Percentiles rank a stretch among this genome's conserved stretches.
Conservation (phyloP, 2,329 filamentous ascomycete genomes). For the Sarocladiaceae sp. region DNA sequence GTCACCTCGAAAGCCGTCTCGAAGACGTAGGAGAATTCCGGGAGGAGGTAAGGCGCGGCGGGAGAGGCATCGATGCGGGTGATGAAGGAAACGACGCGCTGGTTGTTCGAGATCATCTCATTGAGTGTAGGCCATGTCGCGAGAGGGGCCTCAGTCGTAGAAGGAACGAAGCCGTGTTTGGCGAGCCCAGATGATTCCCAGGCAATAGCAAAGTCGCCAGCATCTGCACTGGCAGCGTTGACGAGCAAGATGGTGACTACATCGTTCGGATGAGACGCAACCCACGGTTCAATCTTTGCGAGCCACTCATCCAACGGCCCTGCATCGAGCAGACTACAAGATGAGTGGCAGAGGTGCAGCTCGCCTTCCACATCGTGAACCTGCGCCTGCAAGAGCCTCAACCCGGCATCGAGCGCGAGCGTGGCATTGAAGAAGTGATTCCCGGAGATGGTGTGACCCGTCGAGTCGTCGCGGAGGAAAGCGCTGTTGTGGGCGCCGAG, state of each 20-base stretch:
- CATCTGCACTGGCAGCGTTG: constrained; percentile 56
- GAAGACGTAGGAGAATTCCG: constrained; percentile 62
- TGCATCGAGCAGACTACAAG: constrained; percentile 61
- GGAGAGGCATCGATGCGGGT: constrained; percentile 42
- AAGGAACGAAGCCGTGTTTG: constrained; percentile 53
- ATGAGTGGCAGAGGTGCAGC: constrained; percentile 65
- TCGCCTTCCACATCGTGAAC: constrained; percentile 55
- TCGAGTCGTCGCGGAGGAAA: constrained; percentile 60
- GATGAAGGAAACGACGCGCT: constrained; percentile 63
- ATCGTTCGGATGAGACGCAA: constrained; percentile 63
- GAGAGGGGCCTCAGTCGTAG: constrained; percentile 30
- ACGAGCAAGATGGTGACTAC: constrained; percentile 70
- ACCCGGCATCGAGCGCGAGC: constrained; percentile 61
- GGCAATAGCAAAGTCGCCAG: constrained; percentile 41
- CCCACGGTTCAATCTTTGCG: constrained; percentile 57
- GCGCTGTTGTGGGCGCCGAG: constrained; percentile 71
- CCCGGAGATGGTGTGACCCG: constrained; percentile 55
- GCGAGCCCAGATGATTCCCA: constrained; percentile 55
- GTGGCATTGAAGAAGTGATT: constrained; percentile 73
- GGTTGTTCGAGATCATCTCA: constrained; percentile 57
- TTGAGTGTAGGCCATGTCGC: constrained; percentile 65
- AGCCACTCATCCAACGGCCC: constrained; percentile 62
- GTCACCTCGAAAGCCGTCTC: constrained; percentile 66
- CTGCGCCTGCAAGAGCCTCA: constrained; percentile 66
- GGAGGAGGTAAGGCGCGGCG: constrained; percentile 50